Evolutionary conservation across 2,329 filamentous ascomycete species (phyloP).

Genomic region (Cylindrodendrum hubeiense): DNA sequence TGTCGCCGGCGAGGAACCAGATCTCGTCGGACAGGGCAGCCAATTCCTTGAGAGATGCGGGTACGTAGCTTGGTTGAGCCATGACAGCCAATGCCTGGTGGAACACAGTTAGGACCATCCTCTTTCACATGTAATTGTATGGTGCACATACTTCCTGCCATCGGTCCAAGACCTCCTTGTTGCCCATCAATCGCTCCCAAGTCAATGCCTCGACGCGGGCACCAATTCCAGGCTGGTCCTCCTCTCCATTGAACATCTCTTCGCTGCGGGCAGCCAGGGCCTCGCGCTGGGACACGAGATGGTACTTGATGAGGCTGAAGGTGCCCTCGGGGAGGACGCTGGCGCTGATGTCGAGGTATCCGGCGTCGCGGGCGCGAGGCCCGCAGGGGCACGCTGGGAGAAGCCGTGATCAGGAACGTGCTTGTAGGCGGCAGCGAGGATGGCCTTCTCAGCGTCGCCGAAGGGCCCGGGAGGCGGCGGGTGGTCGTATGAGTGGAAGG

Average conservation of each 20-base stretch:
- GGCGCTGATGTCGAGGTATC: slow-evolving; percentile 87
- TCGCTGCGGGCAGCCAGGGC: slow-evolving; percentile 62
- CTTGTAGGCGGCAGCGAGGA: slow-evolving; percentile 83
- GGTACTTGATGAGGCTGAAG: slow-evolving; percentile 85
- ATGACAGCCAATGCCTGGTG: slow-evolving; percentile 88
- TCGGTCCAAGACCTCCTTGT: slow-evolving; percentile 76
- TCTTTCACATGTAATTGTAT: not conserved
- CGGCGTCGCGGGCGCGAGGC: slow-evolving; percentile 82
- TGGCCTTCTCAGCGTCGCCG: slow-evolving; percentile 76
- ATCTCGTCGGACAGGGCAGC: slow-evolving; percentile 91
- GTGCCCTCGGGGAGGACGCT: slow-evolving; percentile 84
- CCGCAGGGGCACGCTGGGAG: slow-evolving; percentile 77
- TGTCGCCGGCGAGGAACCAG: slow-evolving; percentile 86
- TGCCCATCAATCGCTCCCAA: slow-evolving; percentile 82
- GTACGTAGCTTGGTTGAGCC: slow-evolving; percentile 84
- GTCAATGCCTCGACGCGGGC: slow-evolving; percentile 78
- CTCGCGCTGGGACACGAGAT: slow-evolving; percentile 76
- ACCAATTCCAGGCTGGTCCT: slow-evolving; percentile 60
- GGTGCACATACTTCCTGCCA: slow-evolving; percentile 83
- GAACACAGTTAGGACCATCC: slow-evolving; percentile 26
- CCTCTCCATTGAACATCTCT: slow-evolving; percentile 54
- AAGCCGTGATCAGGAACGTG: slow-evolving; percentile 90
- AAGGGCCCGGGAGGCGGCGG: slow-evolving; percentile 70
- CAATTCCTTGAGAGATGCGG: slow-evolving; percentile 82
- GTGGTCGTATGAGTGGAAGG: slow-evolving; percentile 83